Percentiles rank a stretch among this genome's conserved stretches.
These are phyloP conservation scores for Heliocybe sulcata DNA, from an alignment of 1,284 basidiomycete genomes.

Conservation along the genomic window DNA sequence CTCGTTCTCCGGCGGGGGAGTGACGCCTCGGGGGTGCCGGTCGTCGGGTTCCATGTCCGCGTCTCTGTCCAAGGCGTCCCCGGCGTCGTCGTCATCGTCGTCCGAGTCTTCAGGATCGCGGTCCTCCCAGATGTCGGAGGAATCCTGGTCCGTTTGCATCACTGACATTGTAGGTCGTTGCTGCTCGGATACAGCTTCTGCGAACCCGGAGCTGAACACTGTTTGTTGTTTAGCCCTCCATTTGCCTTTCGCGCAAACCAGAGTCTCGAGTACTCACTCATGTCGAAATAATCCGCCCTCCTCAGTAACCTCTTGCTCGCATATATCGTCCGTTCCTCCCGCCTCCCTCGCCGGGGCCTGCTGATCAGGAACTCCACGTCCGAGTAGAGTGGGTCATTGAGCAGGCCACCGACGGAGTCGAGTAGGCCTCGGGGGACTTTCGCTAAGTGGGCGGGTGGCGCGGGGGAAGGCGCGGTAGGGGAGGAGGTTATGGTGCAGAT, in stretches of 20 bases:
- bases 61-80: conserved; percentile 21
- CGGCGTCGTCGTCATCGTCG: conserved; percentile 49
- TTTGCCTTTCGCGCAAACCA: neutral
- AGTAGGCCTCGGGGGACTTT: conserved; percentile 59
- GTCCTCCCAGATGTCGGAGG: conserved; percentile 12
- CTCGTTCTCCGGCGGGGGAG: neutral
- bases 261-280: conserved; percentile 33
- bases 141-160: conserved; percentile 20
- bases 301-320: conserved; percentile 65
- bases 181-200: conserved; percentile 34
- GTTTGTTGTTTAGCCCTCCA: neutral
- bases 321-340: conserved; percentile 43
- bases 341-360: conserved; percentile 43
- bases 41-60: conserved; percentile 6
- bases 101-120: conserved; percentile 54
- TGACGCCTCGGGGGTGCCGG: conserved; percentile 7
- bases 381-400: conserved; percentile 78
- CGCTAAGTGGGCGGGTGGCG: conserved; percentile 23
- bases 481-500: conserved; percentile 74
- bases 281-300: conserved; percentile 71
- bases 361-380: conserved; percentile 82
- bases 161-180: conserved; percentile 8
- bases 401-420: conserved; percentile 63
- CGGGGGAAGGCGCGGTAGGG: conserved; percentile 43
- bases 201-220: conserved; percentile 71